These are phyloP conservation scores for Vicia sativa DNA, from an alignment of 306 rosid genomes.

Conservation along the genomic window DNA sequence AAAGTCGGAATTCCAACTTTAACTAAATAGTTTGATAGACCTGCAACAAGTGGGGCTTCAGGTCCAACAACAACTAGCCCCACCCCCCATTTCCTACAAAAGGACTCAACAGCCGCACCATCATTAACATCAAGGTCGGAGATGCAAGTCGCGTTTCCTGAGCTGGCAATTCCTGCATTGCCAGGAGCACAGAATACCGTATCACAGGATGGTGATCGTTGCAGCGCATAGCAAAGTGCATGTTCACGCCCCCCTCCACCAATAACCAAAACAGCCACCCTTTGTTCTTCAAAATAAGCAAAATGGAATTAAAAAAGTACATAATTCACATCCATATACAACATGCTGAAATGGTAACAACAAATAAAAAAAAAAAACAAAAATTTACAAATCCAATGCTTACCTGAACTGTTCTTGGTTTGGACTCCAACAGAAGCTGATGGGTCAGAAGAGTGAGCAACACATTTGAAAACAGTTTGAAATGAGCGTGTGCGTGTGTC, in stretches of 20 bases:
- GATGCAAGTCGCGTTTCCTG: constrained; percentile 83
- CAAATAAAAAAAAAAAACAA: no score
- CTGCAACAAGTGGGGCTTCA: constrained; percentile 89
- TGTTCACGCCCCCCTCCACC: constrained; percentile 99
- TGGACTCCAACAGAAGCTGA: constrained; percentile 37
- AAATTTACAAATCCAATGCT: no score
- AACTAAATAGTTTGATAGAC: constrained; percentile 70
- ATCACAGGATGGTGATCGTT: constrained; percentile 76
- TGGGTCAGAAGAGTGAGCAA: constrained; percentile 32
- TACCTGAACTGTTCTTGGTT: constrained; percentile 32
- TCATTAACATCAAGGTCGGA: constrained; percentile 65
- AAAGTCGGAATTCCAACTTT: constrained; percentile 81
- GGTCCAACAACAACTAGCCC: constrained; percentile 96
- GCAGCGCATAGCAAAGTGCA: constrained; percentile 94
- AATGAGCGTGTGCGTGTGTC: constrained; percentile 15
- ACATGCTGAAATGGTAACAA: background rate
- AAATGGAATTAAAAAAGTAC: background rate
- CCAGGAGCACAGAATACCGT: constrained; percentile 88
- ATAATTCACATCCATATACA: background rate
- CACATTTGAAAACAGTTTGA: constrained; percentile 26
- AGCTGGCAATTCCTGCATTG: constrained; percentile 84
- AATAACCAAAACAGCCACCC: constrained; percentile 70
- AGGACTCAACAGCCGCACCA: constrained; percentile 63
- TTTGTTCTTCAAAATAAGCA: constrained; percentile 44
- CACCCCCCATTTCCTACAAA: constrained; percentile 71